A percentile compares a stretch with the other conserved stretches of the same genome.
Conservation (phyloP, 768 basidiomycete genomes). For the Macrolepiota albuminosa region DNA sequence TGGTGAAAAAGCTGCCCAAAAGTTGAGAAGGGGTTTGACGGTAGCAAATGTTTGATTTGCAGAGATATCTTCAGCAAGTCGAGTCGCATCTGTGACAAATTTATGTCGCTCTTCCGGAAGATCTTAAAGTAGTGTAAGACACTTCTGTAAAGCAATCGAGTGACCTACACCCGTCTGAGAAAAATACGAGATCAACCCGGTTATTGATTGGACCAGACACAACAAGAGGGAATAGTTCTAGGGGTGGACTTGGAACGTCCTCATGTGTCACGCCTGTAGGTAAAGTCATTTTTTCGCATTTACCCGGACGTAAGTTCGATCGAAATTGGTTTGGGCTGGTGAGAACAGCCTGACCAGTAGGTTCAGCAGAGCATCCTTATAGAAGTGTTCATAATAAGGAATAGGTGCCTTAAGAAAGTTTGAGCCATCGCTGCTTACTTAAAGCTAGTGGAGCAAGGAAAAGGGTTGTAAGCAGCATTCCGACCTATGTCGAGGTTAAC, state of each 20-base stretch:
- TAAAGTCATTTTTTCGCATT: not conserved
- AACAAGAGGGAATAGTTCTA: slow-evolving; percentile 54
- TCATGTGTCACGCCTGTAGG: not conserved
- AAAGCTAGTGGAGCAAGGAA: not conserved
- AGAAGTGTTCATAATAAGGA: not conserved
- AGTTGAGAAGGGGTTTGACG: slow-evolving; percentile 71
- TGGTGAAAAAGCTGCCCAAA: slow-evolving; percentile 76
- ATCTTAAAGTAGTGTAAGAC: slow-evolving; percentile 34
- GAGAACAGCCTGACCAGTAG: not conserved
- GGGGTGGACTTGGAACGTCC: slow-evolving; percentile 30
- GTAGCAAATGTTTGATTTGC: slow-evolving; percentile 73
- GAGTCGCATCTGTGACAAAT: slow-evolving; percentile 60
- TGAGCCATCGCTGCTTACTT: not conserved
- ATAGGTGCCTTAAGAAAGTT: not conserved
- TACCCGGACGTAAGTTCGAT: not conserved
- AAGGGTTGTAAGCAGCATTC: not conserved
- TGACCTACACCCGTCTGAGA: slow-evolving; percentile 70
- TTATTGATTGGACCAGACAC: slow-evolving; percentile 60
- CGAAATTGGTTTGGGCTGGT: not conserved
- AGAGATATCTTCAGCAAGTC: slow-evolving; percentile 66
- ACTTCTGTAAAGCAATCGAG: not conserved
- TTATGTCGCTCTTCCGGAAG: slow-evolving; percentile 48
- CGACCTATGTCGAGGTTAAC: not conserved
- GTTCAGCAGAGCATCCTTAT: not conserved
- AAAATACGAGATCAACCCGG: slow-evolving; percentile 72